Evolutionary conservation across 2,329 filamentous ascomycete species (phyloP).

Genomic region (Massarina eburnea): DNA sequence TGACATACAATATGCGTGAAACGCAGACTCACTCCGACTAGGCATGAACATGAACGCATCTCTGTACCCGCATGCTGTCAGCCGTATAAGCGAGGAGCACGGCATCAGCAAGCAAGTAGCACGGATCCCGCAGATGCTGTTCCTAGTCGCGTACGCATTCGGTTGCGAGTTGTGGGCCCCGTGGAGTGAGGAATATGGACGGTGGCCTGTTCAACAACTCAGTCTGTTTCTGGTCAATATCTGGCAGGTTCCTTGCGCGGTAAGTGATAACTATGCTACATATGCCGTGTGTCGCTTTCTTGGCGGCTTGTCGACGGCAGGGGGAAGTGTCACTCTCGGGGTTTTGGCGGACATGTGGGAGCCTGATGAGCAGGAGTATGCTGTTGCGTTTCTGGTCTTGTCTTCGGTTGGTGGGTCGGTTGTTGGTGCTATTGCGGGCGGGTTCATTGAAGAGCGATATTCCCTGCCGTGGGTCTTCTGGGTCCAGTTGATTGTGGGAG

Average conservation of each 20-base stretch:
- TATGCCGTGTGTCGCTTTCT: slow-evolving; percentile 50
- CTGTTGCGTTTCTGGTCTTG: slow-evolving; percentile 61
- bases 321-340: slow-evolving; percentile 65
- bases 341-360: slow-evolving; percentile 65
- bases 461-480: slow-evolving; percentile 75
- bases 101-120: slow-evolving; percentile 50
- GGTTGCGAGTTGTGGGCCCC: slow-evolving; percentile 57
- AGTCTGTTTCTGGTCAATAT: slow-evolving; percentile 57
- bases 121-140: slow-evolving; percentile 52
- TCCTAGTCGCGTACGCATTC: slow-evolving; percentile 54
- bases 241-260: slow-evolving; percentile 52
- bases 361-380: slow-evolving; percentile 59
- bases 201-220: slow-evolving; percentile 55
- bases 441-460: slow-evolving; percentile 52
- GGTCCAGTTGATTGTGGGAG: slow-evolving; percentile 80
- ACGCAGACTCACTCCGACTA: too few relatives aligned
- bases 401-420: slow-evolving; percentile 48
- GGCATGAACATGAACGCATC: slow-evolving; percentile 59
- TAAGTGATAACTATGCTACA: slow-evolving; percentile 47
- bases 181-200: slow-evolving; percentile 57
- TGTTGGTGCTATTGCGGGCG: slow-evolving; percentile 58
- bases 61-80: slow-evolving; percentile 52
- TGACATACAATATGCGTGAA: too few relatives aligned
- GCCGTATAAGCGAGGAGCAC: slow-evolving; percentile 50
- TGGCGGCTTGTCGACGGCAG: slow-evolving; percentile 63